Evolutionary conservation across 371 early-diverging fungal genomes (phyloP), one percentile per base, ranked within the genome.

Genomic region (Gilbertella persicaria): DNA sequence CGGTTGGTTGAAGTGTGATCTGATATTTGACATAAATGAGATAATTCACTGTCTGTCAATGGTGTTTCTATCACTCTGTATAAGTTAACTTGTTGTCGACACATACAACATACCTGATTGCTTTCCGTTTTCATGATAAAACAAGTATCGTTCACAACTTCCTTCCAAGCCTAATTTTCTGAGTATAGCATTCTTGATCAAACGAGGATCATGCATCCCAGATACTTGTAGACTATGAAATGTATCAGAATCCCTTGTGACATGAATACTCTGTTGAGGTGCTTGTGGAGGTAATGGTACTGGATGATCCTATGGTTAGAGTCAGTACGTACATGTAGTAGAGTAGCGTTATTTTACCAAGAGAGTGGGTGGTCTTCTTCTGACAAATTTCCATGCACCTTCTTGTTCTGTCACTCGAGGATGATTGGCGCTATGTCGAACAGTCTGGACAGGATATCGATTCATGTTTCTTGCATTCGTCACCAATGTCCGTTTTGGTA

Each of bases 61-160:
- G 72, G 64, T 3, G 56, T 48, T 49, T 71, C 74, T 73, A 61
- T 5, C 19, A 26, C 29, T 29, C 8, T 19, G 5, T 37, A 33
- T 23, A 17, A 39, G 14, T 20, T 26, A 43, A 19, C 3, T 28
- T 28, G 17, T n/a, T 33, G 10, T 45, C 5, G 0, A 45, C 4
- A 28, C 9, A 28, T 28, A 28, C 9, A 9, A 21, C 16, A 66
- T 64, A 62, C 77, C 71, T 40, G 71, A 59, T 26, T 67, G 59
- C 30, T 65, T 57, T 21, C 74, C 78, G 44, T 73, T 73, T 43
- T 74, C 74, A 62, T 74, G 78, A 33, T 59, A 78, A 41, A 69
- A 78, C 8, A 60, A 47, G 43, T 67, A 73, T 49, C 52, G 46
- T 16, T 64, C 62, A 51, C 47, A 54, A 38, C 45, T 57, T 23